A percentile compares a stretch with the other conserved stretches of the same genome.
These are phyloP conservation scores for Endogone sp. DNA, from an alignment of 192 early-diverging fungal genomes.

Conservation along the genomic window DNA sequence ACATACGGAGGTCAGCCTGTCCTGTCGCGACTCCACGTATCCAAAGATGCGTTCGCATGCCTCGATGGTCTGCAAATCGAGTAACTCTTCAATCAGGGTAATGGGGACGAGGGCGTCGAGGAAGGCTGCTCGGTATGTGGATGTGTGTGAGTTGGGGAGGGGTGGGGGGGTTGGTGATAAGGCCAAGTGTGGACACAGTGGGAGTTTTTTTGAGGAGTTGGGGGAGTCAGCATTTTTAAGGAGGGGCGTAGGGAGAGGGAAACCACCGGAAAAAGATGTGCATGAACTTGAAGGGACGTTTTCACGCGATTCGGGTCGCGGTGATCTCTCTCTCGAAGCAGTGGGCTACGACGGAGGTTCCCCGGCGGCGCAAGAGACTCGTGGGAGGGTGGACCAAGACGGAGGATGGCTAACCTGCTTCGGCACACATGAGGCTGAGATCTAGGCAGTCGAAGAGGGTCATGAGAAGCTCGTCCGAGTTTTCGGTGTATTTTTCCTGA, in stretches of 20 bases:
- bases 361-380: too few species aligned
- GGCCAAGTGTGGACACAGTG: background rate
- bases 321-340: too few species aligned
- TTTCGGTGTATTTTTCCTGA: constrained; percentile 4
- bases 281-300: too few species aligned
- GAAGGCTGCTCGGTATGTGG: constrained; percentile 12
- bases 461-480: constrained; percentile 1
- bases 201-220: too few species aligned
- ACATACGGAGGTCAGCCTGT: constrained; percentile 33
- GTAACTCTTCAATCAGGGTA: constrained; percentile 60
- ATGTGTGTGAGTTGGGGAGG: too few species aligned
- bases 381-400: too few species aligned
- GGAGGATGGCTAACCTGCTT: constrained; percentile 7
- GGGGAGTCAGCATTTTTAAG: too few species aligned
- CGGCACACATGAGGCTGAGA: constrained; percentile 2
- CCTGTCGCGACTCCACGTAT: constrained; percentile 57
- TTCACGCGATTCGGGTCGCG: too few species aligned
- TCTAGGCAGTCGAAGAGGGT: constrained; percentile 17
- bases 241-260: too few species aligned
- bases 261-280: too few species aligned
- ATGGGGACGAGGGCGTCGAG: constrained; percentile 50
- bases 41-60: constrained; percentile 53
- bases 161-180: background rate
- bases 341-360: too few species aligned
- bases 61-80: constrained; percentile 60